These are phyloP conservation scores for Phytopythium aichiense DNA, from an alignment of 352 stramenopile species.

Conservation along the genomic window DNA sequence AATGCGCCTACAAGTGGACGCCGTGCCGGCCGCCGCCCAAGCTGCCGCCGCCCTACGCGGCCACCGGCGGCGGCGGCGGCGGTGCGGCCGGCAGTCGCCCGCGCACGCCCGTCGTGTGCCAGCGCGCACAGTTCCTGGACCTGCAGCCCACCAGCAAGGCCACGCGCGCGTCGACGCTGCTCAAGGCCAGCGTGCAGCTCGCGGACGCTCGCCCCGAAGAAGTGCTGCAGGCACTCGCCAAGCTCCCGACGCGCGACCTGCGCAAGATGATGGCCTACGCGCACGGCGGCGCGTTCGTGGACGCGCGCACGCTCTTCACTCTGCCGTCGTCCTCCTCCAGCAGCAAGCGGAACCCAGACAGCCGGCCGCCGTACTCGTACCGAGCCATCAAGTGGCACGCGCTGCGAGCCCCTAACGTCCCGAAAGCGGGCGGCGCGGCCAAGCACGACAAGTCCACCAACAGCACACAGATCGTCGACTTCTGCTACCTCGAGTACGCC, in stretches of 20 bases:
- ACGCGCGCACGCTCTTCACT: conserved; percentile 59
- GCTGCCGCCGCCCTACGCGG: conserved; percentile 6
- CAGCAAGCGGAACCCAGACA: conserved; percentile 8
- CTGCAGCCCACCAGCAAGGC: conserved; percentile 55
- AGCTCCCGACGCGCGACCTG: conserved; percentile 58
- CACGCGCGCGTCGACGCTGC: conserved; percentile 51
- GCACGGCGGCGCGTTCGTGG: conserved; percentile 58
- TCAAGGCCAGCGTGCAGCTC: conserved; percentile 60
- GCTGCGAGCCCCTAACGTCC: conserved; percentile 10
- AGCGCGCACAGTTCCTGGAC: conserved; percentile 66
- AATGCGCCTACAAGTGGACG: conserved; percentile 75
- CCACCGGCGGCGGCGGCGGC: conserved; percentile 2
- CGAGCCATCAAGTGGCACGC: conserved; percentile 76
- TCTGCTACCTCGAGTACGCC: conserved; percentile 74
- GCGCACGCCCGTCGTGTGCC: conserved; percentile 20
- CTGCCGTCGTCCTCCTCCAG: conserved; percentile 25
- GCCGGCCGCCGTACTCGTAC: conserved; percentile 35
- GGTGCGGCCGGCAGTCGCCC: conserved; percentile 8
- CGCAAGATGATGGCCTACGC: conserved; percentile 51
- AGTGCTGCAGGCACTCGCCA: conserved; percentile 46
- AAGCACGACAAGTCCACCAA: conserved; percentile 18
- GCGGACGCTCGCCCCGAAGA: conserved; percentile 49
- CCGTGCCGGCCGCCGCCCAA: conserved; percentile 7
- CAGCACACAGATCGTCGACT: conserved; percentile 50
- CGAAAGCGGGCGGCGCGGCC: neutral